phyloP scores from a whole-genome alignment of 1,284 basidiomycete genomes.

The Ceratobasidium sp. region DNA sequence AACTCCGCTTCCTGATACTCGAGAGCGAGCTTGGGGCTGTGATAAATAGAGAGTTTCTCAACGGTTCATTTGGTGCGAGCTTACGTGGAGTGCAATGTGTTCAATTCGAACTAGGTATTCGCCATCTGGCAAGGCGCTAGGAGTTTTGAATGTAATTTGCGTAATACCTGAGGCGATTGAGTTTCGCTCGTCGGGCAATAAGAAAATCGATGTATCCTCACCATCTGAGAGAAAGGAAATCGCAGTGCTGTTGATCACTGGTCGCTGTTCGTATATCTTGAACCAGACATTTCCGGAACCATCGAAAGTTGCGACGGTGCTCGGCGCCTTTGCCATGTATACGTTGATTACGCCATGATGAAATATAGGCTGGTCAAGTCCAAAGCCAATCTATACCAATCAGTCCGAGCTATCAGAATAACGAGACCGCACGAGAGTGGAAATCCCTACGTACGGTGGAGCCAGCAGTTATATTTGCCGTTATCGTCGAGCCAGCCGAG shows the following conservation, averaged over 20 bases:
- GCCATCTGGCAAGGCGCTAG: constrained; percentile 51
- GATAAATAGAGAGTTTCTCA: constrained; percentile 49
- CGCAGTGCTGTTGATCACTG: constrained; percentile 56
- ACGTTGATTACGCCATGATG: constrained; percentile 60
- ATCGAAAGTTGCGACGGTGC: constrained; percentile 60
- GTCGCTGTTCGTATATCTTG: constrained; percentile 63
- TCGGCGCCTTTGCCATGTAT: constrained; percentile 61
- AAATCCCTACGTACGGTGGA: constrained; percentile 54
- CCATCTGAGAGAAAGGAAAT: constrained; percentile 58
- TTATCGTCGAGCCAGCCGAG: constrained; percentile 57
- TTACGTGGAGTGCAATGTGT: constrained; percentile 44
- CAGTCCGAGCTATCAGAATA: constrained; percentile 27
- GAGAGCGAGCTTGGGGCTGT: background rate
- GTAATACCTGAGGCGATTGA: constrained; percentile 53
- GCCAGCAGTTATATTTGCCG: constrained; percentile 61
- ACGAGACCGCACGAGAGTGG: constrained; percentile 54
- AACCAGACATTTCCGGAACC: constrained; percentile 64
- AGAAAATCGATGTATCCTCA: constrained; percentile 49
- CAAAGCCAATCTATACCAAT: constrained; percentile 53
- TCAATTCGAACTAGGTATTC: constrained; percentile 48
- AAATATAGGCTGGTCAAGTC: constrained; percentile 54
- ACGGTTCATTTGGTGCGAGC: background rate
- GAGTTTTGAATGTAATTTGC: constrained; percentile 61
- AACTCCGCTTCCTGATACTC: constrained; percentile 28
- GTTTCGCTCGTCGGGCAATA: background rate